Conservation (phyloP, 805 yeast genomes). For the Barnettozyma siamensis region DNA sequence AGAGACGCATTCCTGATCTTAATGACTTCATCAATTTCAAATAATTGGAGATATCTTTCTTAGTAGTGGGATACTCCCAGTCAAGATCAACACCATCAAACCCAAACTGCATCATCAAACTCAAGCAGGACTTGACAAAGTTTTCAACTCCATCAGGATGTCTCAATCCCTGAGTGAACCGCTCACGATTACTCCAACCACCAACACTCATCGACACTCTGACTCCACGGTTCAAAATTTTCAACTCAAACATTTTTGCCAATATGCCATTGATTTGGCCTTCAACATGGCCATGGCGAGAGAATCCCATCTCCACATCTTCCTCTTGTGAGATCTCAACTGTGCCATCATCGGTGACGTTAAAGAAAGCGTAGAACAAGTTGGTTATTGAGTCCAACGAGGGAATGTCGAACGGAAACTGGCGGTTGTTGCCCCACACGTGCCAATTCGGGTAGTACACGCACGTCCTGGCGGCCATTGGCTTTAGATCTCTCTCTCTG, state of each 20-base stretch:
- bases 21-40: constrained; percentile 27
- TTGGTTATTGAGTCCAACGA: constrained; percentile 46
- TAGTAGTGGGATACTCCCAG: constrained; percentile 79
- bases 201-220: constrained; percentile 75
- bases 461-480: constrained; percentile 21
- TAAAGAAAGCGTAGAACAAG: constrained; percentile 72
- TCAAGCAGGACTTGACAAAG: constrained; percentile 48
- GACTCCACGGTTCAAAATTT: constrained; percentile 35
- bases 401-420: constrained; percentile 59
- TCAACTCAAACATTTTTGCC: constrained; percentile 44
- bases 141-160: constrained; percentile 35
- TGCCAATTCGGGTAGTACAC: constrained; percentile 57
- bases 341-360: constrained; percentile 50
- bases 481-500: background rate
- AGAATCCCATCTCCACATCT: constrained; percentile 41
- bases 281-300: background rate
- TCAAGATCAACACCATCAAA: constrained; percentile 93
- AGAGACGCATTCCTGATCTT: background rate
- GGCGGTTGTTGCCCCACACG: constrained; percentile 58
- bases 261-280: constrained; percentile 36
- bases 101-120: constrained; percentile 45
- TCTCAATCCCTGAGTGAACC: constrained; percentile 29
- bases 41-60: constrained; percentile 33
- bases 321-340: constrained; percentile 59
- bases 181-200: constrained; percentile 57